Conservation (phyloP, 208 protist genomes). For the Trypanosoma platydactyli region DNA sequence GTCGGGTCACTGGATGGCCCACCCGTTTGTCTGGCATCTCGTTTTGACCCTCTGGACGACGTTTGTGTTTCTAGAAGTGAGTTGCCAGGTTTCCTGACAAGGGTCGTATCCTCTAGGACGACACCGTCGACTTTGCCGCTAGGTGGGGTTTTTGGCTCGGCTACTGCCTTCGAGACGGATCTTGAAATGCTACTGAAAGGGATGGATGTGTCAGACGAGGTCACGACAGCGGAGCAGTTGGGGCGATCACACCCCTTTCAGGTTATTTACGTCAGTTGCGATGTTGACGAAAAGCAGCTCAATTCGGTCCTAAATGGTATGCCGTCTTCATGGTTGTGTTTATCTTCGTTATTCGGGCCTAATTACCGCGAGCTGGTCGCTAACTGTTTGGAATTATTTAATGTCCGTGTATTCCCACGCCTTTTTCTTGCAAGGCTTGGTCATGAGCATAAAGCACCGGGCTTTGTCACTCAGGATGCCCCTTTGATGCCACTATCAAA, state of each 20-base stretch:
- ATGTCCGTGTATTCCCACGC: constrained; percentile 60
- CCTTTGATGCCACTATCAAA: neutral
- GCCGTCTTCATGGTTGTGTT: constrained; percentile 57
- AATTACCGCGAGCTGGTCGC: constrained; percentile 6
- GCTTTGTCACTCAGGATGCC: neutral
- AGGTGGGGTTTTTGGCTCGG: neutral
- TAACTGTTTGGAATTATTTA: constrained; percentile 28
- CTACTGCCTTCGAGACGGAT: neutral
- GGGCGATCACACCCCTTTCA: constrained; percentile 25
- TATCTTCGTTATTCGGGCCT: constrained; percentile 24
- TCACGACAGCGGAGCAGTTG: no score
- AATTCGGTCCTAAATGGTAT: constrained; percentile 30
- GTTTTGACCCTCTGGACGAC: neutral
- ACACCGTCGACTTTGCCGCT: neutral
- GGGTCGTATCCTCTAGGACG: constrained; percentile 4
- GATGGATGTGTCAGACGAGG: neutral
- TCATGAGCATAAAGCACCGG: neutral
- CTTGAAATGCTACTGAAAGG: neutral
- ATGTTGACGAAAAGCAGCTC: constrained; percentile 41
- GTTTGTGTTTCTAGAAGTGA: constrained; percentile 2
- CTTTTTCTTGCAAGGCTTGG: constrained; percentile 45
- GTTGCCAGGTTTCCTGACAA: neutral
- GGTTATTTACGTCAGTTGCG: constrained; percentile 65
- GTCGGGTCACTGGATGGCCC: neutral
- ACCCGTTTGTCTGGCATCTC: constrained; percentile 1